Evolutionary conservation across 2,329 filamentous ascomycete genomes (phyloP).

Genomic region (Hymenotorrendiella dingleyae): DNA sequence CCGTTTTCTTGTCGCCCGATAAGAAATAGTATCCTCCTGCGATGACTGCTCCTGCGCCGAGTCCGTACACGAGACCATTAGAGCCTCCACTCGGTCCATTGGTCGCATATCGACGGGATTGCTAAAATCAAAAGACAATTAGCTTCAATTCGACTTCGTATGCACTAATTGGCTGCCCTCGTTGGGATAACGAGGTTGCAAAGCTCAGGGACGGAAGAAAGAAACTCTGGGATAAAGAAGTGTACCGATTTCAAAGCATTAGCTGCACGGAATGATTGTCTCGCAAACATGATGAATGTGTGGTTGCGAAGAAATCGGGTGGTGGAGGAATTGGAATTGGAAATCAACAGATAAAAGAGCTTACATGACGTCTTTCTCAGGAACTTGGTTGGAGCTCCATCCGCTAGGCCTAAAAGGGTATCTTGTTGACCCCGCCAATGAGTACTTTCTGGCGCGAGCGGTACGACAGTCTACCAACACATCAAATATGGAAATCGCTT

Average conservation of each 20-base stretch:
- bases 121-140: slow-evolving; percentile 35
- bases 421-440: too few relatives aligned
- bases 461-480: too few relatives aligned
- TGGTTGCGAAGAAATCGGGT: background rate
- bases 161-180: too few relatives aligned
- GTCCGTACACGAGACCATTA: slow-evolving; percentile 55
- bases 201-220: too few relatives aligned
- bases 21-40: slow-evolving; percentile 52
- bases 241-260: slow-evolving; percentile 62
- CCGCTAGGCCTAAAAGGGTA: too few relatives aligned
- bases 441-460: too few relatives aligned
- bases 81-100: slow-evolving; percentile 42
- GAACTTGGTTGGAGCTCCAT: too few relatives aligned
- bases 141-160: background rate
- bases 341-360: slow-evolving; percentile 1
- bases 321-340: too few relatives aligned
- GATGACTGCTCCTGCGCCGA: slow-evolving; percentile 52
- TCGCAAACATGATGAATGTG: slow-evolving; percentile 56
- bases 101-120: slow-evolving; percentile 69
- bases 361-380: too few relatives aligned
- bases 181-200: too few relatives aligned
- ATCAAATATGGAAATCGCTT: too few relatives aligned
- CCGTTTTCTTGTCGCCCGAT: slow-evolving; percentile 40
- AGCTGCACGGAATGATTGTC: slow-evolving; percentile 56
- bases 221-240: too few relatives aligned